Conservation (phyloP, 192 early-diverging fungal genomes). For the Umbelopsis isabellina region DNA sequence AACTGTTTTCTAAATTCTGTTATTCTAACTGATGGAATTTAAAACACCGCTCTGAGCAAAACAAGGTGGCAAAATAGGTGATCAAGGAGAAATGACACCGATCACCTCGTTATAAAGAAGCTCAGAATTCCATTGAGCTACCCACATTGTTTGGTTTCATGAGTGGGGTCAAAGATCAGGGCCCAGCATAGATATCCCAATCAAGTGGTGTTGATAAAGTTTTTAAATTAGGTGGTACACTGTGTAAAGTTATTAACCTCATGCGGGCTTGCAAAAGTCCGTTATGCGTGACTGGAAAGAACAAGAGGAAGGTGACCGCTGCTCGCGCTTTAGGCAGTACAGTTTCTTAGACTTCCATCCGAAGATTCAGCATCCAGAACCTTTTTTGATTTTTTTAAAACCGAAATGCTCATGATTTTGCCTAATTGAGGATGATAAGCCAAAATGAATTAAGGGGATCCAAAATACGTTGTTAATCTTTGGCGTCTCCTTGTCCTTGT, state of each 20-base stretch:
- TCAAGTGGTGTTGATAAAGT: background rate
- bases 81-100: too few species aligned
- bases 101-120: too few species aligned
- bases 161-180: too few species aligned
- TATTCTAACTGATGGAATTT: too few species aligned
- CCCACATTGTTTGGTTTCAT: too few species aligned
- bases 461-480: background rate
- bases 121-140: too few species aligned
- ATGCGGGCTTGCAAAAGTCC: background rate
- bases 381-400: background rate
- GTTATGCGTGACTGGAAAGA: conserved; percentile 9
- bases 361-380: background rate
- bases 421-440: background rate
- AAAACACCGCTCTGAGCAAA: too few species aligned
- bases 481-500: too few species aligned
- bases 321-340: background rate
- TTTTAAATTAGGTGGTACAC: background rate
- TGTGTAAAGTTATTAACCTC: conserved; percentile 14
- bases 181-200: background rate
- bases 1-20: too few species aligned
- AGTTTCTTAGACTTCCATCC: background rate
- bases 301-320: conserved; percentile 6
- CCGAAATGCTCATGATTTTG: background rate
- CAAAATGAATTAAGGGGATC: background rate
- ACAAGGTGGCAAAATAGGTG: too few species aligned